A percentile compares a stretch with the other conserved stretches of the same genome.
Evolutionary conservation across 108 stramenopile genomes (phyloP).

Genomic region (Asterionellopsis glacialis): DNA sequence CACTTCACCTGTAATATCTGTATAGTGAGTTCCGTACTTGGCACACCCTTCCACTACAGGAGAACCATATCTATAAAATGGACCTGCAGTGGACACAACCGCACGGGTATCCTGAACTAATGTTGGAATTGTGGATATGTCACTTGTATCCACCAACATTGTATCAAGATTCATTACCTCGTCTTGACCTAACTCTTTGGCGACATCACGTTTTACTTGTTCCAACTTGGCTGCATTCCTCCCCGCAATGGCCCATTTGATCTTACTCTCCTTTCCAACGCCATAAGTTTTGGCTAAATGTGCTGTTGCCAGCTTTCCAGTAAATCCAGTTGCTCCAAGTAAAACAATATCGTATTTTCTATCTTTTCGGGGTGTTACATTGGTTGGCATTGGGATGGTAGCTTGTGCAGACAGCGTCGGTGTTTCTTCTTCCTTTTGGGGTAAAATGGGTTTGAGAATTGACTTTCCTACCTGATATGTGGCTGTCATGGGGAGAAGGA

Average conservation of each 20-base stretch:
- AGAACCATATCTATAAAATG: slow-evolving; percentile 76
- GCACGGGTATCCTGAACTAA: slow-evolving; percentile 70
- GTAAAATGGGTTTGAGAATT: not conserved
- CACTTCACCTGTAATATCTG: slow-evolving; percentile 84
- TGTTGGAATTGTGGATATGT: slow-evolving; percentile 45
- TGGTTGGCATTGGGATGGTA: slow-evolving; percentile 13
- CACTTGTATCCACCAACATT: slow-evolving; percentile 57
- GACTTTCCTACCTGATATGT: slow-evolving; percentile 36
- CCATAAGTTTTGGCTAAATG: slow-evolving; percentile 64
- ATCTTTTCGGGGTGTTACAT: slow-evolving; percentile 31
- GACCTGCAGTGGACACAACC: slow-evolving; percentile 87
- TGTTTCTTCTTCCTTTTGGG: not conserved
- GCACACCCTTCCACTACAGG: slow-evolving; percentile 83
- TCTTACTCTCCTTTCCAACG: slow-evolving; percentile 3
- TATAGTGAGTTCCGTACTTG: slow-evolving; percentile 81
- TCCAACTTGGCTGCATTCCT: slow-evolving; percentile 49
- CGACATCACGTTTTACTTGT: slow-evolving; percentile 20
- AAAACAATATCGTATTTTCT: slow-evolving; percentile 77
- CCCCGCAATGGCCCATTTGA: slow-evolving; percentile 84
- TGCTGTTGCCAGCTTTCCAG: slow-evolving; percentile 66
- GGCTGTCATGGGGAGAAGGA: slow-evolving; percentile 34
- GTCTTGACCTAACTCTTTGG: slow-evolving; percentile 33
- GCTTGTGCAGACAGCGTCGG: slow-evolving; percentile 7
- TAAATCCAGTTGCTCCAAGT: slow-evolving; percentile 87
- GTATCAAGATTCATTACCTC: slow-evolving; percentile 27